These are phyloP conservation scores for Narthecium ossifragum DNA, from an alignment of 106 monocot genomes.

Conservation along the genomic window DNA sequence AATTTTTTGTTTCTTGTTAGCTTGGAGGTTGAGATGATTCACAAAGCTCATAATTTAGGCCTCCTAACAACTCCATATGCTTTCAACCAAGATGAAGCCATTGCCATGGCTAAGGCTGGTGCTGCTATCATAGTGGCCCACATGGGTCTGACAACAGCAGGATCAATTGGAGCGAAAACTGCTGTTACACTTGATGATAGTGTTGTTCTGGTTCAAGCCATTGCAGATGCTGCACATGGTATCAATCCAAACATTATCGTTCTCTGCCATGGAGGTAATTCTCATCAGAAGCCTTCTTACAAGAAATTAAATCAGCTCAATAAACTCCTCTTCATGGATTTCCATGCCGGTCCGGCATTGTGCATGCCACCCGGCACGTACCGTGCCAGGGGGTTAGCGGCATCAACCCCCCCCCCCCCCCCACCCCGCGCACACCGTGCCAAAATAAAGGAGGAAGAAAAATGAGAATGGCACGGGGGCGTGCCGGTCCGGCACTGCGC, in stretches of 20 bases:
- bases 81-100: slow-evolving; percentile 73
- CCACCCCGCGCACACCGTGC: no score
- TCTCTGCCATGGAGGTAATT: slow-evolving; percentile 96
- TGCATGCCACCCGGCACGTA: no score
- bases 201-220: slow-evolving; percentile 70
- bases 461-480: no score
- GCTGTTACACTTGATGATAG: slow-evolving; percentile 65
- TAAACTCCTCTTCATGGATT: no score
- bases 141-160: slow-evolving; percentile 87
- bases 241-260: slow-evolving; percentile 73
- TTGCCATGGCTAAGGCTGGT: slow-evolving; percentile 80
- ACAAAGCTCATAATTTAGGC: slow-evolving; percentile 71
- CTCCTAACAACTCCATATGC: slow-evolving; percentile 91
- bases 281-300: no score
- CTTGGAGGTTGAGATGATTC: slow-evolving; percentile 96
- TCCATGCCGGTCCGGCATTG: no score
- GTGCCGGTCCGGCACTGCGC: no score
- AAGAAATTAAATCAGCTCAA: no score
- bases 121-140: slow-evolving; percentile 89
- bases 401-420: no score
- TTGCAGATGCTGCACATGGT: slow-evolving; percentile 77
- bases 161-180: slow-evolving; percentile 88
- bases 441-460: no score
- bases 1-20: no score
- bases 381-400: no score